These are phyloP conservation scores for Nicotiana tomentosiformis DNA, from an alignment of 257 asterid species.

Conservation along the genomic window DNA sequence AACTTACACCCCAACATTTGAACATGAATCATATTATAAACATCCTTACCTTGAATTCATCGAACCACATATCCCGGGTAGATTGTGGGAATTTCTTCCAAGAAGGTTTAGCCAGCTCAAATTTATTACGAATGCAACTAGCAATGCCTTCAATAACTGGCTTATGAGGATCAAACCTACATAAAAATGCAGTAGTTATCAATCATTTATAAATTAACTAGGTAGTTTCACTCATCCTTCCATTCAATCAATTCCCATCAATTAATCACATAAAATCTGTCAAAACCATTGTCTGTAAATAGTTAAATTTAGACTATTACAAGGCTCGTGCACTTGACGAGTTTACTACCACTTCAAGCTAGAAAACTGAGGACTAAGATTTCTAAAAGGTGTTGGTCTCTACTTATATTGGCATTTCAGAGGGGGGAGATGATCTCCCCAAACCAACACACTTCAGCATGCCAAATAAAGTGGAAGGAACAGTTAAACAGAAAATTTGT, in stretches of 20 bases:
- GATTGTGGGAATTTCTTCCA: too few species aligned
- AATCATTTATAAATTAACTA: neutral
- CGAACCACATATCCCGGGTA: too few species aligned
- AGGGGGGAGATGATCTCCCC: neutral
- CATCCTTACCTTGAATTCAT: too few species aligned
- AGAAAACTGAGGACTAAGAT: neutral
- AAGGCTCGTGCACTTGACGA: neutral
- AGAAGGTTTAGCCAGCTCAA: too few species aligned
- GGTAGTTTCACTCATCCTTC: too few species aligned
- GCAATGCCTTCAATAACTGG: too few species aligned
- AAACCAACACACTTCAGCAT: neutral
- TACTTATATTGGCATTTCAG: neutral
- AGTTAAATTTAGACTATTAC: neutral
- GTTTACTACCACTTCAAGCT: neutral
- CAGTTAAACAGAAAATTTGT: neutral
- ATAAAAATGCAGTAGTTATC: neutral
- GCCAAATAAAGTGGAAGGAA: neutral
- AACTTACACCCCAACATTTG: too few species aligned
- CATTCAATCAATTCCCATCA: too few species aligned
- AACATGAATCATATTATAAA: too few species aligned
- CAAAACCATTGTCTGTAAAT: neutral
- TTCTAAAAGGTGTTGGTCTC: neutral
- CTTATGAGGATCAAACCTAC: too few species aligned
- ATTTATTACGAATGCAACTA: too few species aligned
- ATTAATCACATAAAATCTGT: neutral